Evolutionary conservation across 371 early-diverging fungal genomes (phyloP), one percentile per base, ranked within the genome.

Genomic region (Mortierella sp.): DNA sequence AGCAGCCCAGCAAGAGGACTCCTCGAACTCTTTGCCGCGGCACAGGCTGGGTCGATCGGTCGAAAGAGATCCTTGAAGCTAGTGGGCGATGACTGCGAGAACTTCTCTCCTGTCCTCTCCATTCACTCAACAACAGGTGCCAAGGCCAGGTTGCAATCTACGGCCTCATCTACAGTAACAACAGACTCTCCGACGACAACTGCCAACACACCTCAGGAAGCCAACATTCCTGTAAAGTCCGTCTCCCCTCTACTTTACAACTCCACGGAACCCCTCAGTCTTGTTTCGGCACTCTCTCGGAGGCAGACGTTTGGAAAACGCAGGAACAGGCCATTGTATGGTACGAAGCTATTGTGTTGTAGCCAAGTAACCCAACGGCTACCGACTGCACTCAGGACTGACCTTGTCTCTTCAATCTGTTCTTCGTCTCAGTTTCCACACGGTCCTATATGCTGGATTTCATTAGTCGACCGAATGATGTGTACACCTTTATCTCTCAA

Each of bases 21-120:
- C 2, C 34, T 76, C 28, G 77, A 76, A 41, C 64, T 76, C 61
- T 76, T 76, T 65, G 64, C 65, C 5, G 60, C 71, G 10, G 76
- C 60, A 10, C 68, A 74, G 31, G 54, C 66, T 14, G 55, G 59
- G 12, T 65, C 73, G 40, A 41, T 66, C 44, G 52, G 47, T 25
- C 47, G 69, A 44, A 76, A 76, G 48, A 31, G 77, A 45, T 69
- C 77, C 19, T 51, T 69, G 24, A 76, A 76, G 31, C 54, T 64
- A n/a, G 54, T 58, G 10, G 43, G 24, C 27, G 64, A 68, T 9
- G 64, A 64, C 44, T 44, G 44, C 34, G 69, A 76, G 1, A 19
- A 14, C 37, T 49, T 28, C 24, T 19, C 58, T n/a, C 54, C 57
- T 1, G n/a, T 19, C 7, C 39, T 39, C 27, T 21, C 29, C 13